These are phyloP conservation scores for Raphanus hybrid DNA, from an alignment of 441 rosid genomes.

Conservation along the genomic window DNA sequence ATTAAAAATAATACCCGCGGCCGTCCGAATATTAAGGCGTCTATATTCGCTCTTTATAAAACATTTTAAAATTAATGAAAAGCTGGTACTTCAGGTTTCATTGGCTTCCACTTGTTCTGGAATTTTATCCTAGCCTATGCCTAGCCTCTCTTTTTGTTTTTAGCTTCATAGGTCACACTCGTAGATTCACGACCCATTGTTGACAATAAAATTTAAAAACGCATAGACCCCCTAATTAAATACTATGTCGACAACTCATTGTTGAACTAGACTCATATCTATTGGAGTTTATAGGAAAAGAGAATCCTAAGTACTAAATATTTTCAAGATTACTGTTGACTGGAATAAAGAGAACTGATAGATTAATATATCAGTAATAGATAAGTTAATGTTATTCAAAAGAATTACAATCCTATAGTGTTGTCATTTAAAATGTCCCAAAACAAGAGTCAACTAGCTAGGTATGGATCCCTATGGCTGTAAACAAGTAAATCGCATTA, in stretches of 20 bases:
- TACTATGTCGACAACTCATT: not conserved
- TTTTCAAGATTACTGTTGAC: constrained; percentile 40
- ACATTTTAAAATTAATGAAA: not conserved
- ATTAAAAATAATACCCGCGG: constrained; percentile 9
- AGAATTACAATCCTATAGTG: constrained; percentile 17
- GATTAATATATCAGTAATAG: not conserved
- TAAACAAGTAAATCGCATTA: constrained; percentile 31
- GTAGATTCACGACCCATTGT: constrained; percentile 5
- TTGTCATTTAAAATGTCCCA: constrained; percentile 17
- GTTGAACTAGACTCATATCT: not conserved
- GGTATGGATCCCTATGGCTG: constrained; percentile 37
- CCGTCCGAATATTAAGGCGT: constrained; percentile 35
- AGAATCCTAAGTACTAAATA: constrained; percentile 12
- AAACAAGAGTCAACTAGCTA: constrained; percentile 39
- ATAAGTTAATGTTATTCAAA: not conserved
- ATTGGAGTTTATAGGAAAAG: not conserved
- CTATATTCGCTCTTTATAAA: constrained; percentile 30
- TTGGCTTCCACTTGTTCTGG: constrained; percentile 43
- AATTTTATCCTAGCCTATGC: constrained; percentile 36
- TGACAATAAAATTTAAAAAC: not conserved
- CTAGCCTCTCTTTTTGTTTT: constrained; percentile 17
- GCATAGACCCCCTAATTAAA: not conserved
- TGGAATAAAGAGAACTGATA: constrained; percentile 26
- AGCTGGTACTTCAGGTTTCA: constrained; percentile 31
- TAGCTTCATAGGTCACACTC: constrained; percentile 15